Evolutionary conservation across 2,329 filamentous ascomycete species (phyloP).

Genomic region (Blastomyces parvus): DNA sequence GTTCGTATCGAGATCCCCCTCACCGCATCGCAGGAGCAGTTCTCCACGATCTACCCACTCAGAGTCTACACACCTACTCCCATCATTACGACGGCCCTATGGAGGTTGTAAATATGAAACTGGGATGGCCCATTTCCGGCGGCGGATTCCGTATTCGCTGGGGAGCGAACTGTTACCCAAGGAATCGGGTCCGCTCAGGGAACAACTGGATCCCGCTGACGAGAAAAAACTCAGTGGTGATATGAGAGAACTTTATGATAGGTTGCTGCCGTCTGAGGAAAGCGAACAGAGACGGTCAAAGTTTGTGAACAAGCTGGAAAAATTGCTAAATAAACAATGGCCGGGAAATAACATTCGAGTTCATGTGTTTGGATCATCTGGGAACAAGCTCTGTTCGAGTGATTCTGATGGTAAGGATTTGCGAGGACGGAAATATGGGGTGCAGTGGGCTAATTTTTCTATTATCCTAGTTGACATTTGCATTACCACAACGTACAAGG

Average conservation of each 20-base stretch:
- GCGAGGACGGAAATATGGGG: constrained; percentile 12
- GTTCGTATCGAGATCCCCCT: constrained; percentile 69
- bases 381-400: constrained; percentile 86
- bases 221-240: constrained; percentile 68
- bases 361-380: constrained; percentile 94
- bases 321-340: constrained; percentile 82
- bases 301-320: constrained; percentile 80
- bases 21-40: constrained; percentile 65
- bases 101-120: constrained; percentile 82
- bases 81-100: constrained; percentile 57
- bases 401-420: constrained; percentile 74
- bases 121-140: constrained; percentile 65
- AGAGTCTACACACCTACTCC: constrained; percentile 67
- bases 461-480: constrained; percentile 74
- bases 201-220: constrained; percentile 59
- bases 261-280: constrained; percentile 69
- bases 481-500: constrained; percentile 83
- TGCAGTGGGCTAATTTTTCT: constrained; percentile 4
- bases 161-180: constrained; percentile 70
- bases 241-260: constrained; percentile 75
- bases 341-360: constrained; percentile 83
- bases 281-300: constrained; percentile 66
- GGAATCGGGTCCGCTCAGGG: constrained; percentile 59
- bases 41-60: constrained; percentile 87
- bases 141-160: constrained; percentile 84